phyloP scores from a whole-genome alignment of 1,284 basidiomycete species.

The Ceratobasidium sp. region DNA sequence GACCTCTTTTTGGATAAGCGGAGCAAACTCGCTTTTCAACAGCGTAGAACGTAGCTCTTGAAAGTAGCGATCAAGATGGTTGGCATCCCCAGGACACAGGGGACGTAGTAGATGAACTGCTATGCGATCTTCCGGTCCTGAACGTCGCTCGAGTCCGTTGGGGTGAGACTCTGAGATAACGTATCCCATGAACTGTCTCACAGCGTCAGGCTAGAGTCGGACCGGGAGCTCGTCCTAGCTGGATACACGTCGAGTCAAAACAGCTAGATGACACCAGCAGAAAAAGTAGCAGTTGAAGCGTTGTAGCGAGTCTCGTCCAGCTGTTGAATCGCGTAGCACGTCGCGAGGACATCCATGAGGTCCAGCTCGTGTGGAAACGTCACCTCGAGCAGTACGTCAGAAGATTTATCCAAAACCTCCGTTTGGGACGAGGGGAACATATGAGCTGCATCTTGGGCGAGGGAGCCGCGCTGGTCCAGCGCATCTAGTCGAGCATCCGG shows the following conservation, averaged over 20 bases:
- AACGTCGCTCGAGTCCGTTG: no score
- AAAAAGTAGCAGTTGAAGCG: constrained; percentile 15
- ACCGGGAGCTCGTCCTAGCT: neutral
- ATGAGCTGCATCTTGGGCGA: neutral
- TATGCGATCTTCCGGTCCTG: no score
- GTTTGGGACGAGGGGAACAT: no score
- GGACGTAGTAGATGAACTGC: no score
- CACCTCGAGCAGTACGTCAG: neutral
- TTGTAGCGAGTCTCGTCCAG: neutral
- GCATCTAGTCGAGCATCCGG: neutral
- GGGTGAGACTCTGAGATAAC: no score
- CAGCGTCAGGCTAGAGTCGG: no score
- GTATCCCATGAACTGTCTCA: no score
- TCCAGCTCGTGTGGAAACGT: neutral
- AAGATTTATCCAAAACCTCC: neutral
- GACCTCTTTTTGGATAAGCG: no score
- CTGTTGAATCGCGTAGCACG: neutral
- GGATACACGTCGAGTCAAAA: neutral
- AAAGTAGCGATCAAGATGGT: no score
- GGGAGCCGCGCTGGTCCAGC: neutral
- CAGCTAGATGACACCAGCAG: neutral
- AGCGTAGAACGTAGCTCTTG: no score
- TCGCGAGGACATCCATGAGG: neutral
- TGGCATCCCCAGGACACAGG: no score
- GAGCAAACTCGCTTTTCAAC: no score